These are phyloP conservation scores for Aspergillus ochraceus DNA, from an alignment of 2,329 filamentous ascomycete species.

Conservation along the genomic window DNA sequence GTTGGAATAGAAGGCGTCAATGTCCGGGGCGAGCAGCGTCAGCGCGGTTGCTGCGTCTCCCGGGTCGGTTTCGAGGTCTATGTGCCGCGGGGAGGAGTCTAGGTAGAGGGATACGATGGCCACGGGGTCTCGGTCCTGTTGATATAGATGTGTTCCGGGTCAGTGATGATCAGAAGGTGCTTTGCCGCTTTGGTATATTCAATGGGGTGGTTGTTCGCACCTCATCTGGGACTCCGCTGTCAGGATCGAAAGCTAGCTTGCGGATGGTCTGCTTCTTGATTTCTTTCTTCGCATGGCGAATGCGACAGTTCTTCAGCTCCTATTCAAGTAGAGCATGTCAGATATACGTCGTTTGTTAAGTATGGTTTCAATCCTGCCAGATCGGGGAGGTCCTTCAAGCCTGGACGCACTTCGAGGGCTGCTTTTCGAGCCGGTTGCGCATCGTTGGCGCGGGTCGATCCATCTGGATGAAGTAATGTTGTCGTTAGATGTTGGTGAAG, in stretches of 20 bases:
- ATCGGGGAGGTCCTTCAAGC: background rate
- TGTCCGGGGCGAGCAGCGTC: constrained; percentile 35
- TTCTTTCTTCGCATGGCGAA: constrained; percentile 32
- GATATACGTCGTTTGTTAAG: background rate
- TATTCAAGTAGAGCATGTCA: constrained; percentile 11
- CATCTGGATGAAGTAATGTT: constrained; percentile 41
- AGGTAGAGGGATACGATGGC: constrained; percentile 41
- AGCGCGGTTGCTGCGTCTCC: constrained; percentile 23
- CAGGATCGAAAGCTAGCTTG: constrained; percentile 33
- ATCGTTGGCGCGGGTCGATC: constrained; percentile 36
- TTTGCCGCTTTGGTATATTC: background rate
- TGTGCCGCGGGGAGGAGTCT: constrained; percentile 26
- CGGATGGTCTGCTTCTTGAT: constrained; percentile 34
- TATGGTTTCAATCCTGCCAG: background rate
- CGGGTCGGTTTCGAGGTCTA: constrained; percentile 21
- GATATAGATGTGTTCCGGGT: background rate
- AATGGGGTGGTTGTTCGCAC: constrained; percentile 19
- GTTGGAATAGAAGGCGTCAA: constrained; percentile 35
- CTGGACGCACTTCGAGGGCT: constrained; percentile 33
- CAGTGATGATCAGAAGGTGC: background rate
- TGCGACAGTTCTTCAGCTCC: constrained; percentile 38
- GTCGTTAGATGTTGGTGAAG: constrained; percentile 42
- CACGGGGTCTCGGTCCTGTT: constrained; percentile 36
- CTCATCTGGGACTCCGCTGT: constrained; percentile 35
- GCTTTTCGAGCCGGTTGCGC: constrained; percentile 30